These are phyloP conservation scores for Aspergillus luchuensis DNA, from an alignment of 2,329 filamentous ascomycete species.

Conservation along the genomic window DNA sequence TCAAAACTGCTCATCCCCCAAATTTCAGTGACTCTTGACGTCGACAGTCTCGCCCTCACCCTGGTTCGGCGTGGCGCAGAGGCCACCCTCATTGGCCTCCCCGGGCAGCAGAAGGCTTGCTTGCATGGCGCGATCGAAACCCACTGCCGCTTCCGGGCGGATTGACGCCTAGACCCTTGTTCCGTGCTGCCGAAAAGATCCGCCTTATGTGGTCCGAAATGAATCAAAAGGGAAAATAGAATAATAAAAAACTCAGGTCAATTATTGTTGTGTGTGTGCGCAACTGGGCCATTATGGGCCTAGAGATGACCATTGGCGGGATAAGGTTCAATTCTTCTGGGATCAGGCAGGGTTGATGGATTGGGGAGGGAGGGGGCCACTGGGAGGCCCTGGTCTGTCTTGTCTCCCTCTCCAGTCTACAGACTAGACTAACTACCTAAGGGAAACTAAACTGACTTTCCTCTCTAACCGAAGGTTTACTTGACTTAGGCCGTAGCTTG, in stretches of 20 bases:
- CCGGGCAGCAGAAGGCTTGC: conserved; percentile 11
- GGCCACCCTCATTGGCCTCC: conserved; percentile 12
- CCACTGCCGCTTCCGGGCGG: conserved; percentile 24
- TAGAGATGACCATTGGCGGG: neutral
- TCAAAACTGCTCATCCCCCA: neutral
- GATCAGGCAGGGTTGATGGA: neutral
- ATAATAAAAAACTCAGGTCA: neutral
- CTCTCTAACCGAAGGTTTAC: too few relatives aligned
- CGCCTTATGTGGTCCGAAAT: conserved; percentile 10
- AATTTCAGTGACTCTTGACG: conserved; percentile 14
- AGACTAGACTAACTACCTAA: too few relatives aligned
- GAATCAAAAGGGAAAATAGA: neutral
- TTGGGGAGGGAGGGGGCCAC: too few relatives aligned
- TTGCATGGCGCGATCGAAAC: conserved; percentile 21
- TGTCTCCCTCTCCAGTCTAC: too few relatives aligned
- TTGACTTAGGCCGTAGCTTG: too few relatives aligned
- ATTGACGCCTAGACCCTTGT: conserved; percentile 24
- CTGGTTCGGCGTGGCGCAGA: conserved; percentile 4
- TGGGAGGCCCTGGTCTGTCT: too few relatives aligned
- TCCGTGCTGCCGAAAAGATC: conserved; percentile 24
- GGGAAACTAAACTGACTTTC: too few relatives aligned
- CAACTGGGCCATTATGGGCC: too few relatives aligned
- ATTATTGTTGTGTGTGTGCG: neutral
- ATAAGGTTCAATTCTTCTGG: conserved; percentile 1
- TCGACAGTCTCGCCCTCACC: conserved; percentile 14